Base-by-base conservation (phyloP, 2,329 filamentous ascomycete species). In the Pestalotiopsis sp. region DNA sequence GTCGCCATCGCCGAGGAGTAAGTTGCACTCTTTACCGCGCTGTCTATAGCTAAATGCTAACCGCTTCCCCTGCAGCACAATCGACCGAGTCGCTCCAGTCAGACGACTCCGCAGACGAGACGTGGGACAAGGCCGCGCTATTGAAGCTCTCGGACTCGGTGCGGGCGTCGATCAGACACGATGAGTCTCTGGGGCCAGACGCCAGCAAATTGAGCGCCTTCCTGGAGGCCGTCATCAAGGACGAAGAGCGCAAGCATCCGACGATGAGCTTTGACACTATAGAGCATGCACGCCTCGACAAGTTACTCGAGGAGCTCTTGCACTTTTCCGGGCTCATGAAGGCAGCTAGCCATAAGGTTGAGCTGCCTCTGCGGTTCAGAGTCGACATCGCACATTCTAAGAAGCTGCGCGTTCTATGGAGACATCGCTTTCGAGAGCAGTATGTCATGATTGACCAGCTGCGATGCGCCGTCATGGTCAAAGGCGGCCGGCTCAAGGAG, bases 401-500 rank as follows among this genome's bases (percentile, higher is more conserved):
- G 68, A 76, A 73, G 49, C 72, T 87, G 61, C 79, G 82, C 69
- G 77, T 78, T n/a, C 70, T 75, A 49, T 87, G 85, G 85, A 75
- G 80, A 61, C 72, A 75, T 7, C 78, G 85, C 4, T 86, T 86
- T 71, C 77, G 79, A 52, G 80, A 82, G n/a, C 73, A 78, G 6
- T 86, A 83, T 67, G 81, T 83, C 69, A 78, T 80, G 69, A 80
- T 87, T 31, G 84, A 87, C 67, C 78, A 85, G 63, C 75, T 77
- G 11, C 78, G 85, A n/a, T 80, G 80, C 49, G 72, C 71, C 4
- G 71, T 75, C 1, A 74, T 87, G 25, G 73, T 79, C 0, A 73
- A 74, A 45, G 76, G 73, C 7, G 83, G 84, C 0, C 75, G 78
- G 59, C 77, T 87, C 36, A 81, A 77, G 66, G 81, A 82, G 36